Base-by-base conservation (phyloP, 1,284 basidiomycete genomes). In the Naganishia cerealis region DNA sequence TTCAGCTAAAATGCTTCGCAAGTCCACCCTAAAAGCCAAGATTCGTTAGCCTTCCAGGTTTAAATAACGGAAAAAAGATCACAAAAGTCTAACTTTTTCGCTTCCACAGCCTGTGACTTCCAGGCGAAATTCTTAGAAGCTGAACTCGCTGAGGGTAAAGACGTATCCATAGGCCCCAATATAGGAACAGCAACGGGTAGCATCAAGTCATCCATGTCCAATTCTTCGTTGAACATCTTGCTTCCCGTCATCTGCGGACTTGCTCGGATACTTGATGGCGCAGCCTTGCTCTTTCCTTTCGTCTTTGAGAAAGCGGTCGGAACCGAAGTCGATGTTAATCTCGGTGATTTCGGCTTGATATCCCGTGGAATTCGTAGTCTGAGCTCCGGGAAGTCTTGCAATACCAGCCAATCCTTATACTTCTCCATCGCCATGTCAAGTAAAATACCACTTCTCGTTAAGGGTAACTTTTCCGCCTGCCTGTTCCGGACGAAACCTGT, bases 1-100 rank as follows among this genome's bases (percentile, higher is more conserved):
- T 76, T 92, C 90, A 0, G 90, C 91, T 86, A 96, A 92, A 70
- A 97, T 88, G 24, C 86, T 83, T 72, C 90, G 88, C 83, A 96
- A 87, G 75, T 95, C 91, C 10, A 88, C 85, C 36, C 89, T 91
- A 40, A 67, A 38, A 36, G 67, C 18, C 21, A 61, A n/a, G 10
- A n/a, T 46, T 52, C 33, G 40, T 58, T 33, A 42, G 65, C 29
- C 57, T 55, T 57, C 26, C 40, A 36, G 21, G 58, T 46, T 61
- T 29, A 3, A 39, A 42, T 40, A 53, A 21, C 10, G 1, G 12
- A 7, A 33, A 33, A 18, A 26, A 18, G n/a, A 24, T 26, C 15
- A 10, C 4, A 8, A 42, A 33, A 54, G 2, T 82, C 84, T 71
- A 75, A 85, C 86, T 80, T 78, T 29, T 76, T 75, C 0, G 74